These are phyloP conservation scores for Coniochaeta prunicola DNA, from an alignment of 2,329 filamentous ascomycete genomes.

Conservation along the genomic window DNA sequence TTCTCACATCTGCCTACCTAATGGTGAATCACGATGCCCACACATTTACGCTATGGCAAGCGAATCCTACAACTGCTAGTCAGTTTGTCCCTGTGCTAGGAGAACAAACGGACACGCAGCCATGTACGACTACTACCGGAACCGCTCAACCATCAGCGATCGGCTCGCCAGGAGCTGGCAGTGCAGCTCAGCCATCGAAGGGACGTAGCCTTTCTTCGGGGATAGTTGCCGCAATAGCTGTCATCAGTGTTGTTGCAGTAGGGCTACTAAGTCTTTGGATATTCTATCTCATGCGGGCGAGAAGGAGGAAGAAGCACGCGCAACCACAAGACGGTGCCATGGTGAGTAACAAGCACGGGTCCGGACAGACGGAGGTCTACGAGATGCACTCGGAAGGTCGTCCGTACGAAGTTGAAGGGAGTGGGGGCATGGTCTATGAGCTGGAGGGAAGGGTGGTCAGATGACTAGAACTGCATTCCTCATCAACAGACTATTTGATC, in stretches of 20 bases:
- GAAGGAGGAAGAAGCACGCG: background rate
- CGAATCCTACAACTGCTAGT: slow-evolving; percentile 14
- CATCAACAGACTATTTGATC: no score
- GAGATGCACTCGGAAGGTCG: background rate
- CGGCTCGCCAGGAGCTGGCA: no score
- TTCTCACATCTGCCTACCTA: slow-evolving; percentile 25
- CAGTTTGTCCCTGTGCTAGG: background rate
- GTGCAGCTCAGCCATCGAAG: background rate
- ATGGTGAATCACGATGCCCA: slow-evolving; percentile 26
- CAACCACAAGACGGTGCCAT: background rate
- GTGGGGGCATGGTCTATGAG: background rate
- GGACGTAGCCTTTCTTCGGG: background rate
- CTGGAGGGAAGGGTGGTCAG: background rate
- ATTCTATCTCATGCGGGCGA: background rate
- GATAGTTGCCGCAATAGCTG: background rate
- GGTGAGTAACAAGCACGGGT: background rate
- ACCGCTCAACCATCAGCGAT: background rate
- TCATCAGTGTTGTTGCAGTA: background rate
- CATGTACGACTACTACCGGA: background rate
- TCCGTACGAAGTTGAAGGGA: background rate
- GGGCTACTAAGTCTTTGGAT: background rate
- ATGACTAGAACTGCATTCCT: background rate
- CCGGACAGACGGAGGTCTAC: background rate
- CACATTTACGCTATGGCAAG: slow-evolving; percentile 26
- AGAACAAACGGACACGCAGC: background rate